Percentiles rank a stretch among this genome's conserved stretches.
Conservation (phyloP, 371 early-diverging fungal genomes). For the Aphelidium insulamus region DNA sequence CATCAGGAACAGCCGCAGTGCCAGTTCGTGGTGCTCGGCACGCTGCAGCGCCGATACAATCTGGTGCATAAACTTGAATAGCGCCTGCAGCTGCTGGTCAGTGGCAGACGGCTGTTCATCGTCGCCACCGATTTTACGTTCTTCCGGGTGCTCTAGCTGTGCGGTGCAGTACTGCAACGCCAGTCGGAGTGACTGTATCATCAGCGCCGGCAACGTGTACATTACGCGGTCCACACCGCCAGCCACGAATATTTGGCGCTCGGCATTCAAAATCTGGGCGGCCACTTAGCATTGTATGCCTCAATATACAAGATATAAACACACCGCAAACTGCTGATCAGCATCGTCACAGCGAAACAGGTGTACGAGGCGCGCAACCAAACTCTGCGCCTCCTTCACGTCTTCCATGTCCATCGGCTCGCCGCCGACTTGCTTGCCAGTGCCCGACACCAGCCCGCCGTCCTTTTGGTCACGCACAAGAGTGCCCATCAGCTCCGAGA, state of each 20-base stretch:
- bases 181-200: constrained; percentile 43
- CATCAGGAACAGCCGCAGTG: constrained; percentile 48
- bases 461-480: constrained; percentile 56
- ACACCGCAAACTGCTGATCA: constrained; percentile 44
- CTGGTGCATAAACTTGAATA: constrained; percentile 54
- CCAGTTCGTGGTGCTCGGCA: constrained; percentile 41
- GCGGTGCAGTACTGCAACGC: constrained; percentile 17
- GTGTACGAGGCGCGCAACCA: constrained; percentile 61
- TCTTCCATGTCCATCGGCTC: constrained; percentile 36
- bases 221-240: constrained; percentile 56
- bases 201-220: constrained; percentile 66
- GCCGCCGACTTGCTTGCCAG: constrained; percentile 15
- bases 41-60: constrained; percentile 35
- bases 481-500: constrained; percentile 55
- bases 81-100: constrained; percentile 4
- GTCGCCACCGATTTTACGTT: neutral
- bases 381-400: constrained; percentile 55
- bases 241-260: constrained; percentile 51
- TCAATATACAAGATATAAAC: neutral
- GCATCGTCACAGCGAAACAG: constrained; percentile 42
- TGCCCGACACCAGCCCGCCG: constrained; percentile 13
- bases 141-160: neutral
- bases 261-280: constrained; percentile 38
- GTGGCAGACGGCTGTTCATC: neutral
- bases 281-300: neutral